These are phyloP conservation scores for Daldinia bambusicola DNA, from an alignment of 495 filamentous ascomycete genomes.

Conservation along the genomic window DNA sequence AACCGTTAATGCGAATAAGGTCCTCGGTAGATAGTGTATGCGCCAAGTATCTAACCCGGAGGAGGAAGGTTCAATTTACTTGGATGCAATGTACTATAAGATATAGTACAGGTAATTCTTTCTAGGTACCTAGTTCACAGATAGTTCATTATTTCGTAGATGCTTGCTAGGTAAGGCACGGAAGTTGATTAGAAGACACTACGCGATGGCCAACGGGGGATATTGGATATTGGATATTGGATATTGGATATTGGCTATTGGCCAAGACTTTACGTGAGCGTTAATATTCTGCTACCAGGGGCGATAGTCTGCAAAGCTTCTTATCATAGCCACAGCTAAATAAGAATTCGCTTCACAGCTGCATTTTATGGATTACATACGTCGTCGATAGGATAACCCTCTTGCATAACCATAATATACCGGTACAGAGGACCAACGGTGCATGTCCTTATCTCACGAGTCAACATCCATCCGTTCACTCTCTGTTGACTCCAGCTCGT, in stretches of 20 bases:
- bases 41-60: background rate
- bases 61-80: background rate
- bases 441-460: slow-evolving; percentile 56
- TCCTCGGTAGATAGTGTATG: background rate
- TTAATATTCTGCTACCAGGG: background rate
- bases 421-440: slow-evolving; percentile 28
- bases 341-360: slow-evolving; percentile 4
- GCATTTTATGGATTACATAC: background rate
- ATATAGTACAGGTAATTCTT: too few relatives aligned
- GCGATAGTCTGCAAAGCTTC: slow-evolving; percentile 2
- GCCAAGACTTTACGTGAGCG: background rate
- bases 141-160: too few relatives aligned
- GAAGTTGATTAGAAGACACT: too few relatives aligned
- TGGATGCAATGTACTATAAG: too few relatives aligned
- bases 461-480: slow-evolving; percentile 98
- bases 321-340: background rate
- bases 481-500: slow-evolving; percentile 76
- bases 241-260: too few relatives aligned
- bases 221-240: too few relatives aligned
- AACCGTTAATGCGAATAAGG: background rate
- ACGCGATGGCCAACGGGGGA: too few relatives aligned
- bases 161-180: too few relatives aligned
- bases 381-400: background rate
- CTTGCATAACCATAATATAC: slow-evolving; percentile 29
- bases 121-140: too few relatives aligned